Conservation (phyloP, 2,329 filamentous ascomycete species). For the Cladophialophora chaetospira region DNA sequence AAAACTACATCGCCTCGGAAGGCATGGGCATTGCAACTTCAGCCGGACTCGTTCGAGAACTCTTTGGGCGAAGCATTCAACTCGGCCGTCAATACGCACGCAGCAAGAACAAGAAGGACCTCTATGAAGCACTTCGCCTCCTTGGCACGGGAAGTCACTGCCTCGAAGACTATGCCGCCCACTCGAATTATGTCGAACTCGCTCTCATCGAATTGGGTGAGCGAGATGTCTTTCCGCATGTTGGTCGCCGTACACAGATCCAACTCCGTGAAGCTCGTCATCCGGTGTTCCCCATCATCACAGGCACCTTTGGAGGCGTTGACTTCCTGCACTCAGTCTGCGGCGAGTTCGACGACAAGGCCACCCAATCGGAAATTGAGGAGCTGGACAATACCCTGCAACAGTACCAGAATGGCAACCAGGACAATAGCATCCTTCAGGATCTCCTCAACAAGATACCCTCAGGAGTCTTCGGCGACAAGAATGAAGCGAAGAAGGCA, state of each 20-base stretch:
- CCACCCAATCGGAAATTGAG: constrained; percentile 87
- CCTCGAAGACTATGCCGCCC: constrained; percentile 87
- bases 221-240: constrained; percentile 79
- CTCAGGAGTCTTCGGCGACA: constrained; percentile 73
- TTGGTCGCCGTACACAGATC: constrained; percentile 73
- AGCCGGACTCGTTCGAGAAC: constrained; percentile 70
- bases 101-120: constrained; percentile 69
- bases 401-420: constrained; percentile 59
- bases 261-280: constrained; percentile 66
- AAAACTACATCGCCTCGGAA: constrained; percentile 95
- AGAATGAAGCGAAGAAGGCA: constrained; percentile 73
- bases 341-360: constrained; percentile 78
- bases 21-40: constrained; percentile 76
- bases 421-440: constrained; percentile 67
- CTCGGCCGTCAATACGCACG: constrained; percentile 74
- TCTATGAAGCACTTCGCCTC: constrained; percentile 82
- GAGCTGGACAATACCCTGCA: constrained; percentile 82
- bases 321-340: constrained; percentile 91
- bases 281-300: constrained; percentile 78
- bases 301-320: constrained; percentile 91
- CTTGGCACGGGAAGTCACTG: constrained; percentile 89
- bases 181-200: constrained; percentile 91
- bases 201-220: constrained; percentile 86
- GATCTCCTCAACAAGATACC: constrained; percentile 81
- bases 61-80: constrained; percentile 74